A percentile compares a stretch with the other conserved stretches of the same genome.
Evolutionary conservation across 768 basidiomycete genomes (phyloP).

Genomic region (Cystobasidium onofrii): DNA sequence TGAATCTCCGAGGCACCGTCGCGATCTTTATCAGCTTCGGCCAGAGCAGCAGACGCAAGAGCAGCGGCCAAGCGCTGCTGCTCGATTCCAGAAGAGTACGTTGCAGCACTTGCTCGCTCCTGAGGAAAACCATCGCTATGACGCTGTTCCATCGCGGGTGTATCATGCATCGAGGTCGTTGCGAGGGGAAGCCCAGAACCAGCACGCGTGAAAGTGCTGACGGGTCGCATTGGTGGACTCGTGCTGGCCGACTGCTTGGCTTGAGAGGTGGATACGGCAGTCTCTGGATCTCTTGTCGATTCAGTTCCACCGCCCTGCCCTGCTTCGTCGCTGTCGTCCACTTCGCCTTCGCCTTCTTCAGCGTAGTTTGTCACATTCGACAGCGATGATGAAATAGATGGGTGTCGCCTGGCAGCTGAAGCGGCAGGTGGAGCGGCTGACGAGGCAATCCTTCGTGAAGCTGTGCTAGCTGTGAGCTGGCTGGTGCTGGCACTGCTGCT

Average conservation of each 20-base stretch:
- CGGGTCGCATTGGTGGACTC: background rate
- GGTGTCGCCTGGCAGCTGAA: background rate
- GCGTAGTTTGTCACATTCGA: background rate
- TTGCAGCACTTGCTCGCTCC: background rate
- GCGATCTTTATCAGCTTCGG: background rate
- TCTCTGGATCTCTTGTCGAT: background rate
- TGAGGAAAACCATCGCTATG: background rate
- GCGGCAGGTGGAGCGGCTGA: background rate
- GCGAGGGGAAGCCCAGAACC: background rate
- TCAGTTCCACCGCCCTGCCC: background rate
- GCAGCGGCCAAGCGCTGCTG: background rate
- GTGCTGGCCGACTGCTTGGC: background rate
- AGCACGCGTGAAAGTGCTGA: background rate
- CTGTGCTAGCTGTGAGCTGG: background rate
- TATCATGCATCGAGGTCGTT: background rate
- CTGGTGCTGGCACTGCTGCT: background rate
- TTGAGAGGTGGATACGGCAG: background rate
- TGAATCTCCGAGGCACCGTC: background rate
- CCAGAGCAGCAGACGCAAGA: background rate
- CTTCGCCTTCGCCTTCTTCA: background rate
- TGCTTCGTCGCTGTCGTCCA: constrained; percentile 1
- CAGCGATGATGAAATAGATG: background rate
- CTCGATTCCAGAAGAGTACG: background rate
- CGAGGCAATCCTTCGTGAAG: background rate
- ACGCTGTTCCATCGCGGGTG: background rate